Percentiles rank a stretch among this genome's conserved stretches.
Conservation (phyloP, 441 rosid genomes). For the Aquilaria agallochum region DNA sequence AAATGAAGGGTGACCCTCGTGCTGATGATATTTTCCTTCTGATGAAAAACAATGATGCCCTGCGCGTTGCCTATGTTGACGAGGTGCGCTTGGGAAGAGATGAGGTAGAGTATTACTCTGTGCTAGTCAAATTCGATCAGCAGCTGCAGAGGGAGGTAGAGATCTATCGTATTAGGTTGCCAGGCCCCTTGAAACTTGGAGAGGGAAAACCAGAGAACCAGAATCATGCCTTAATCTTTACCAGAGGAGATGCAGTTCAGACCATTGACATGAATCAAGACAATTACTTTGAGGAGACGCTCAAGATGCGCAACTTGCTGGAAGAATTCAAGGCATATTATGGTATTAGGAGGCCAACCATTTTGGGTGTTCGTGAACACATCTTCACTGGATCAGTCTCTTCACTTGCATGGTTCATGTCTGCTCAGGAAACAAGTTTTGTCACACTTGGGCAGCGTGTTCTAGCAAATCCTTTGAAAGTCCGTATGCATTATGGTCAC, state of each 20-base stretch:
- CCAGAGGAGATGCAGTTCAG: conserved; percentile 90
- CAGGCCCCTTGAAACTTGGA: conserved; percentile 74
- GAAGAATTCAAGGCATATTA: conserved; percentile 66
- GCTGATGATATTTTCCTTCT: conserved; percentile 72
- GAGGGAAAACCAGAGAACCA: conserved; percentile 40
- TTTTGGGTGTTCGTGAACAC: conserved; percentile 87
- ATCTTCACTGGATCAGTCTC: conserved; percentile 93
- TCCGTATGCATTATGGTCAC: conserved; percentile 94
- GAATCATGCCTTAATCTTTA: conserved; percentile 88
- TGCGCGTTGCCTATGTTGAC: conserved; percentile 88
- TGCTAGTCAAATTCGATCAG: conserved; percentile 81
- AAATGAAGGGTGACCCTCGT: conserved; percentile 56
- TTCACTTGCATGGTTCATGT: conserved; percentile 94
- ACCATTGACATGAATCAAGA: conserved; percentile 98
- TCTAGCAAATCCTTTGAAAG: conserved; percentile 83
- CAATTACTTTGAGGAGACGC: conserved; percentile 89
- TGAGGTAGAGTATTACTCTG: conserved; percentile 66
- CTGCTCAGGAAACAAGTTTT: conserved; percentile 88
- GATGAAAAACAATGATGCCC: conserved; percentile 78
- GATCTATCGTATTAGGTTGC: conserved; percentile 75
- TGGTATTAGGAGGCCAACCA: conserved; percentile 85
- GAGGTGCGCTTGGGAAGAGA: conserved; percentile 54
- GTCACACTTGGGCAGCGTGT: conserved; percentile 95
- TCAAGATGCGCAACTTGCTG: conserved; percentile 86
- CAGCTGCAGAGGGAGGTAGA: conserved; percentile 69